phyloP scores from a whole-genome alignment of 2,329 filamentous ascomycete genomes.

The Akanthomyces uredinophilus region DNA sequence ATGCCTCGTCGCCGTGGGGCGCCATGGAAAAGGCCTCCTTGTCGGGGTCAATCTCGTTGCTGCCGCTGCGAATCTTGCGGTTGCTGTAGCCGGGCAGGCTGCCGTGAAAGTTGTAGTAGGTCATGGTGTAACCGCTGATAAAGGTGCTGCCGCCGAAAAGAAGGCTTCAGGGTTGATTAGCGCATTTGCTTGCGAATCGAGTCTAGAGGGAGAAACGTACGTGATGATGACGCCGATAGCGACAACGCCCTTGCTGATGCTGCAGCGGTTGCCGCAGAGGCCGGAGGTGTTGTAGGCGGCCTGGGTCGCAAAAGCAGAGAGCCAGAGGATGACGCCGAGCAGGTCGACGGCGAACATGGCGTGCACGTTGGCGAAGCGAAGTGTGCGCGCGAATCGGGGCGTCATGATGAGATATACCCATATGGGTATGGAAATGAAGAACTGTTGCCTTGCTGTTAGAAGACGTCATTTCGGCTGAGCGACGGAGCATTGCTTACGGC shows the following conservation, averaged over 20 bases:
- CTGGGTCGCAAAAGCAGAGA: conserved; percentile 62
- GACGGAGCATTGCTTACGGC: conserved; percentile 42
- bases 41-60: conserved; percentile 58
- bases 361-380: conserved; percentile 56
- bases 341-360: conserved; percentile 55
- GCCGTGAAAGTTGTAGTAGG: conserved; percentile 58
- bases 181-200: not conserved
- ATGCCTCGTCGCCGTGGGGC: conserved; percentile 61
- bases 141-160: conserved; percentile 49
- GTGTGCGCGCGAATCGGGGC: conserved; percentile 57
- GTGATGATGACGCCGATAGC: conserved; percentile 57
- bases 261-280: conserved; percentile 51
- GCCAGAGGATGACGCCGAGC: conserved; percentile 57
- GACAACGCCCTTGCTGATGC: conserved; percentile 58
- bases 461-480: not conserved
- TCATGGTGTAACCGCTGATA: conserved; percentile 54
- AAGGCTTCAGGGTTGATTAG: conserved; percentile 38
- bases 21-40: conserved; percentile 65
- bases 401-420: conserved; percentile 63
- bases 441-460: conserved; percentile 37
- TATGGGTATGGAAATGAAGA: conserved; percentile 58
- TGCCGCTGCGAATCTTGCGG: conserved; percentile 34
- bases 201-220: conserved; percentile 37
- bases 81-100: conserved; percentile 57
- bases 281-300: conserved; percentile 57